Evolutionary conservation across 768 basidiomycete species (phyloP).

Genomic region (Termitomyces sp.): DNA sequence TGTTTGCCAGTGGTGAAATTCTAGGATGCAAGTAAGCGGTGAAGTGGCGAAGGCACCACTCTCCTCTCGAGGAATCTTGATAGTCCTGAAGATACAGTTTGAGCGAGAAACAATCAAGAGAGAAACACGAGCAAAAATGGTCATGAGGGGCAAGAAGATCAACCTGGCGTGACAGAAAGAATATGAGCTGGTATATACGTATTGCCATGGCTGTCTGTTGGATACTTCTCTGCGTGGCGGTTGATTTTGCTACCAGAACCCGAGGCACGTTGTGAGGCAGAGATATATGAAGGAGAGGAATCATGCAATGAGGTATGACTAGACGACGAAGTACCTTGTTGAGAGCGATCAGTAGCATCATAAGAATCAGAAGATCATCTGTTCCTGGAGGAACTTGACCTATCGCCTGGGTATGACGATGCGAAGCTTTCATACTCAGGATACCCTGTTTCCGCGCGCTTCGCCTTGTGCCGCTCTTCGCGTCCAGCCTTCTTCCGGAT

Average conservation of each 20-base stretch:
- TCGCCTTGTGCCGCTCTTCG: slow-evolving; percentile 4
- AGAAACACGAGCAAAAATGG: neutral
- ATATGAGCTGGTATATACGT: neutral
- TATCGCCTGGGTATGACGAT: neutral
- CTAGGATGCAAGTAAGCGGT: neutral
- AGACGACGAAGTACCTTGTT: slow-evolving; percentile 5
- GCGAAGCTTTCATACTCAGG: neutral
- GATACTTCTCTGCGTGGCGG: neutral
- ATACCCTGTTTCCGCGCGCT: neutral
- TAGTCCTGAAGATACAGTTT: slow-evolving; percentile 3
- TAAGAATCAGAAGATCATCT: neutral
- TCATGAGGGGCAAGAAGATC: neutral
- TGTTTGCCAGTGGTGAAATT: neutral
- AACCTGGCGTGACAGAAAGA: neutral
- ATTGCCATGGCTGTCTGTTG: neutral
- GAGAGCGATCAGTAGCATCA: neutral
- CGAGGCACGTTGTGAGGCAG: slow-evolving; percentile 9
- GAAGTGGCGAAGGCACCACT: neutral
- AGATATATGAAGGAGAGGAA: slow-evolving; percentile 5
- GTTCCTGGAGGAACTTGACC: slow-evolving; percentile 4
- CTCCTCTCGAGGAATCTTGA: slow-evolving; percentile 1
- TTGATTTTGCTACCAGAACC: slow-evolving; percentile 6
- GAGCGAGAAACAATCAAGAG: slow-evolving; percentile 7
- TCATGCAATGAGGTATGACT: slow-evolving; percentile 9
- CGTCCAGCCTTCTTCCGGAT: slow-evolving; percentile 1